These are phyloP conservation scores for Fusarium udum DNA, from an alignment of 2,329 filamentous ascomycete species.

Conservation along the genomic window DNA sequence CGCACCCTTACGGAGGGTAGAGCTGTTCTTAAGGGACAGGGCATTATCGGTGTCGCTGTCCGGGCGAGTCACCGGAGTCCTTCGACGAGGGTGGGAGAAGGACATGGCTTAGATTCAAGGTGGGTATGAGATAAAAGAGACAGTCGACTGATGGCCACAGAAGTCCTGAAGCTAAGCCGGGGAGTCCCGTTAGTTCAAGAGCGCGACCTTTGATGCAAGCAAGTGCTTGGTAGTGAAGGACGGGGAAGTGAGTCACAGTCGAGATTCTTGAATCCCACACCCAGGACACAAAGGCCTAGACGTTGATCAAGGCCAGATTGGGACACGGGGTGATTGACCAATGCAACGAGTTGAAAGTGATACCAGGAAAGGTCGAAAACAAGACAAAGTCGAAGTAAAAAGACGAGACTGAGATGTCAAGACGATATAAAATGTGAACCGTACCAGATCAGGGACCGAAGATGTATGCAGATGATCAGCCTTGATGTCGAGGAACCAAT, in stretches of 20 bases:
- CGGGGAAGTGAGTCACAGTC: constrained; percentile 48
- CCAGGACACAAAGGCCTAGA: constrained; percentile 35
- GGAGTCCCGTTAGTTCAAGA: constrained; percentile 45
- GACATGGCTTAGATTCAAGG: constrained; percentile 58
- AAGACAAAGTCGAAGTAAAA: constrained; percentile 9
- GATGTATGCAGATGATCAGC: constrained; percentile 24
- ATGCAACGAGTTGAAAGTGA: constrained; percentile 24
- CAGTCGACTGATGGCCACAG: constrained; percentile 43
- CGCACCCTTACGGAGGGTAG: constrained; percentile 73
- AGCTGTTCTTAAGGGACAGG: constrained; percentile 50
- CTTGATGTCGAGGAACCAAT: constrained; percentile 25
- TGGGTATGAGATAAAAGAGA: constrained; percentile 42
- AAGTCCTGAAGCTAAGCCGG: constrained; percentile 47
- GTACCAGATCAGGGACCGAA: constrained; percentile 38
- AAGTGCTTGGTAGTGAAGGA: constrained; percentile 38
- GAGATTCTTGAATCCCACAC: constrained; percentile 43
- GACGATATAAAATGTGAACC: constrained; percentile 32
- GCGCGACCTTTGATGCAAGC: constrained; percentile 40
- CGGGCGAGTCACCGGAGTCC: constrained; percentile 55
- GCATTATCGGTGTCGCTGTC: constrained; percentile 45
- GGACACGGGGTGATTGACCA: constrained; percentile 35
- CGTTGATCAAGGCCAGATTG: constrained; percentile 34
- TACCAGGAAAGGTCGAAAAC: constrained; percentile 11
- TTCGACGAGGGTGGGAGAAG: constrained; percentile 58
- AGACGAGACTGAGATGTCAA: constrained; percentile 16